Evolutionary conservation across 257 asterid genomes (phyloP), one percentile per base, ranked within the genome.

Genomic region (Gynochthodes officinalis): DNA sequence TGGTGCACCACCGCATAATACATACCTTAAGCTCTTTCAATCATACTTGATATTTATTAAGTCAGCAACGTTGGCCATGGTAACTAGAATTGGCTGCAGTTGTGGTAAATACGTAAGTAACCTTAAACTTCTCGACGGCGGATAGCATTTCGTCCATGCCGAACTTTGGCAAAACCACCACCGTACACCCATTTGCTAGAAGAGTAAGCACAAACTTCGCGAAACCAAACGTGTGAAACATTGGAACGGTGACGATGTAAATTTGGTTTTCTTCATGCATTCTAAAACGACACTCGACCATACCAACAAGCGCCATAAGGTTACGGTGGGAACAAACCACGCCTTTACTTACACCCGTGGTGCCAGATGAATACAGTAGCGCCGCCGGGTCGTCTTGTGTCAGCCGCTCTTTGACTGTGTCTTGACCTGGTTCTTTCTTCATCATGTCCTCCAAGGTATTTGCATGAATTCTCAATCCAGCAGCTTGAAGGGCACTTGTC

Each of bases 331-430:
- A 88, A 14, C 96, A 91, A 32, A 89, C 85, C 7, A 94, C 99
- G 49, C 99, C 99, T 78, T 94, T 94, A 82, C 97, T 91, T 55
- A 87, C 89, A 7, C 99, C 99, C 58, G 99, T 94, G 2, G 99
- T 94, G 72, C 99, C 99, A 44, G 99, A 94, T 5, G 97, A 91
- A 75, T 94, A 94, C 11, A 94, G 89, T 2, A 94, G 82, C 0
- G 95, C 87, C 2, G 97, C 97, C 12, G 92, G 78, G 77, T 94
- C 99, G 71, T 87, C 78, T 64, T 80, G 89, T 54, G 73, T 54
- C 69, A 94, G 89, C 52, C 86, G 67, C 2, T 91, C 96, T 73
- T 75, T 84, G 71, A 86, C 76, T 66, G 90, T 77, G 65, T 21
- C 78, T 64, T 49, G 71, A 53, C 80, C 58, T 32, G 82, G 82